Evolutionary conservation across 441 rosid genomes (phyloP).

Genomic region (Populus tomentosa): DNA sequence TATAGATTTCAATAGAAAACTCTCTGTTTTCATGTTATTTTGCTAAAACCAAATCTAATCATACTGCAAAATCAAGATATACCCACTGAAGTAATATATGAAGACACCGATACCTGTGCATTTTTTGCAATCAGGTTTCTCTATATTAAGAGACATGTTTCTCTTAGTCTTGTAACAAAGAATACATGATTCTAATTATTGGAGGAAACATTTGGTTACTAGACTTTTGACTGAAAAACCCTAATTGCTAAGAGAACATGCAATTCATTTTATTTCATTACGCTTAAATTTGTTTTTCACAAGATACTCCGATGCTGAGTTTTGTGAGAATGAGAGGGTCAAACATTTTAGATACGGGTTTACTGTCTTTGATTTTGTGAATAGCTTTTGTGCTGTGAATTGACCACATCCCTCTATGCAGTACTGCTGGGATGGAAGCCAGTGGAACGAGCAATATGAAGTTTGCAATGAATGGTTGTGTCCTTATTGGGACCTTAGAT

Average conservation of each 20-base stretch:
- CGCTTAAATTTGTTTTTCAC: not conserved
- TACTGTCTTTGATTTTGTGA: not conserved
- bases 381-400: not conserved
- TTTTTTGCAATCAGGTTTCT: not conserved
- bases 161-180: not conserved
- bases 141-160: not conserved
- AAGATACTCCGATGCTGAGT: not conserved
- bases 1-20: not conserved
- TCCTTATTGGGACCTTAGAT: constrained; percentile 89
- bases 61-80: not conserved
- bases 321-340: not conserved
- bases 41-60: not conserved
- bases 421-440: constrained; percentile 99
- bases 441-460: constrained; percentile 99
- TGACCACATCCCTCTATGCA: constrained; percentile 18
- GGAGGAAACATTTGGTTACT: not conserved
- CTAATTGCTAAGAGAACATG: not conserved
- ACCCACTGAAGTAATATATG: not conserved
- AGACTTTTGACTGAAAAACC: not conserved
- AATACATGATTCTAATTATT: not conserved
- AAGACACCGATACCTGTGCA: not conserved
- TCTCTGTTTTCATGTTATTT: not conserved
- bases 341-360: not conserved
- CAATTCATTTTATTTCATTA: not conserved
- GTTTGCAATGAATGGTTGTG: constrained; percentile 94